Evolutionary conservation across 441 rosid genomes (phyloP).

Genomic region (Mallotus japonicus): DNA sequence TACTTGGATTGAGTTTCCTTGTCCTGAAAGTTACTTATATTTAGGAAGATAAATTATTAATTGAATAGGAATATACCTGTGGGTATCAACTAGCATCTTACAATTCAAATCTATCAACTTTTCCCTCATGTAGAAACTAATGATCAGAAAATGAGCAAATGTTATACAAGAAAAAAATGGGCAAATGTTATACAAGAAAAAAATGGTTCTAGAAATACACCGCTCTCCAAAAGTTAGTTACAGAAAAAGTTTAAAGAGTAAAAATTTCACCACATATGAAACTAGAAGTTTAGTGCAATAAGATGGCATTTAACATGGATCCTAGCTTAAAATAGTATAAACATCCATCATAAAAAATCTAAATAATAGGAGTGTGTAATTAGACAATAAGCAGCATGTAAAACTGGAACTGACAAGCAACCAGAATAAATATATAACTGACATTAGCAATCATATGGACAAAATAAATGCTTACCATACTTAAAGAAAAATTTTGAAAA

Average conservation of each 20-base stretch:
- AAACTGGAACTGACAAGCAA: not conserved
- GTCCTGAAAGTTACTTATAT: too few relatives aligned
- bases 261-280: not conserved
- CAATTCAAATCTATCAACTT: not conserved
- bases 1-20: too few relatives aligned
- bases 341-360: not conserved
- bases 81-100: not conserved
- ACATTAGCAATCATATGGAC: not conserved
- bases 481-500: not conserved
- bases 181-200: too few relatives aligned
- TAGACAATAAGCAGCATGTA: not conserved
- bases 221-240: not conserved
- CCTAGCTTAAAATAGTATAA: not conserved
- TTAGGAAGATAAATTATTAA: too few relatives aligned
- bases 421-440: not conserved
- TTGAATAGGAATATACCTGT: too few relatives aligned
- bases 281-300: not conserved
- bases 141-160: too few relatives aligned
- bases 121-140: not conserved
- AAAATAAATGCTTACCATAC: not conserved
- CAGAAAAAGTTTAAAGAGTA: not conserved
- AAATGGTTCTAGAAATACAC: not conserved
- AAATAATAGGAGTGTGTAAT: not conserved
- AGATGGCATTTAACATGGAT: not conserved
- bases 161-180: too few relatives aligned